Evolutionary conservation across 129 eudicot species (phyloP).

Genomic region (Logfia minima): DNA sequence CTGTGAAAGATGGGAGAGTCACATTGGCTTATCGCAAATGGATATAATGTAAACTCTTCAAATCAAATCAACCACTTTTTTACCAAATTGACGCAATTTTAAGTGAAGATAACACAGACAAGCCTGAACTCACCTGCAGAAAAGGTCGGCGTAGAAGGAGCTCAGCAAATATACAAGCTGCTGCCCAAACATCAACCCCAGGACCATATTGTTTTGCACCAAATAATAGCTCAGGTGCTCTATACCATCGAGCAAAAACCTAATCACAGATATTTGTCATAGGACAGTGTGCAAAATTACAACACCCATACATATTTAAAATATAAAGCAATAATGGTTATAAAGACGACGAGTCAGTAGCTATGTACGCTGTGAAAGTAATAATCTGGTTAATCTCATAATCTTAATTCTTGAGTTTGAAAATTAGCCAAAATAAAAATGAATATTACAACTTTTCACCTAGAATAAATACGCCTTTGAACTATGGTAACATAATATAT

Average conservation of each 20-base stretch:
- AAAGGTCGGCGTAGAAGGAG: conserved; percentile 91
- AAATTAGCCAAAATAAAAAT: neutral
- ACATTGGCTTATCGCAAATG: too few species aligned
- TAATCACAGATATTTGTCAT: conserved; percentile 19
- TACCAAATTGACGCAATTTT: neutral
- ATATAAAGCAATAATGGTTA: neutral
- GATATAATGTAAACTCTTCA: neutral
- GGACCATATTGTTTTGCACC: conserved; percentile 98
- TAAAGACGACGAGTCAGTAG: neutral
- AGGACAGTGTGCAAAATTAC: neutral
- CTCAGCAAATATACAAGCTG: conserved; percentile 97
- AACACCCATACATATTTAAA: neutral
- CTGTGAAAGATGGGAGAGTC: neutral
- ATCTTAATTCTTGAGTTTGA: neutral
- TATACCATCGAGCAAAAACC: conserved; percentile 99
- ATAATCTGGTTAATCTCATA: neutral
- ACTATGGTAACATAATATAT: conserved; percentile 14
- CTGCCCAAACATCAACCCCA: conserved; percentile 99
- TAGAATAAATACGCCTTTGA: neutral
- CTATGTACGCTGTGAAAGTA: neutral
- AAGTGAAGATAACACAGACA: conserved; percentile 10
- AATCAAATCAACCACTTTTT: neutral
- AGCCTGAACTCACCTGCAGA: conserved; percentile 57
- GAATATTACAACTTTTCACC: neutral
- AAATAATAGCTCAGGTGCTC: conserved; percentile 97